Conservation (phyloP, 208 protist genomes). For the Acanthamoeba castellanii region DNA sequence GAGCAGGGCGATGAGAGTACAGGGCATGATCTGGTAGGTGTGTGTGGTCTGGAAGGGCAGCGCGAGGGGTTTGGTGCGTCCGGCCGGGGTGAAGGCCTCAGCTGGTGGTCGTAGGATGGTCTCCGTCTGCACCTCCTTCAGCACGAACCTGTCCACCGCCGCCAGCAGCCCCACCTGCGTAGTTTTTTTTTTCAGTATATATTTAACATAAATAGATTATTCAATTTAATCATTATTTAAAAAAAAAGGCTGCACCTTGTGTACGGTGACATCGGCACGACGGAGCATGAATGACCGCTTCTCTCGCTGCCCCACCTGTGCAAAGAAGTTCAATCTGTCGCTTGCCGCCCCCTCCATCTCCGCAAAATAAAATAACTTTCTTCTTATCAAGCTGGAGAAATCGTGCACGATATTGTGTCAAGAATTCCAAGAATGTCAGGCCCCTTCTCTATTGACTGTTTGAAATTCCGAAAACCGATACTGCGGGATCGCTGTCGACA, state of each 20-base stretch:
- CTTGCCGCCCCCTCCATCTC: background rate
- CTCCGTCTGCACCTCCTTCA: background rate
- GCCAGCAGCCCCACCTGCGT: background rate
- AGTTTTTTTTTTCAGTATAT: background rate
- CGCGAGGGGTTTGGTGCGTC: background rate
- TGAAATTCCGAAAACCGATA: background rate
- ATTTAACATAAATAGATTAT: background rate
- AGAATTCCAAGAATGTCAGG: too few species aligned
- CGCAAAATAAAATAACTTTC: background rate
- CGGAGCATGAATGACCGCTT: conserved; percentile 33
- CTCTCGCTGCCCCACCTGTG: conserved; percentile 1
- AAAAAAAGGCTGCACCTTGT: background rate
- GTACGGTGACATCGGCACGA: conserved; percentile 9
- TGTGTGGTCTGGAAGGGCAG: background rate
- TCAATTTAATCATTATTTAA: background rate
- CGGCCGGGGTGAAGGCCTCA: conserved; percentile 27
- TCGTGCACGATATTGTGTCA: too few species aligned
- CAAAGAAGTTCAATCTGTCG: conserved; percentile 45
- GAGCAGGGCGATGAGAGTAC: background rate
- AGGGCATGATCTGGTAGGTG: conserved; percentile 42
- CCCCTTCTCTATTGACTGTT: background rate
- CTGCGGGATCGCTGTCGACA: background rate
- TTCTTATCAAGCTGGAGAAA: too few species aligned
- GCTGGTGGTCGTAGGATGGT: background rate
- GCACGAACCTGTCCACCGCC: background rate